These are phyloP conservation scores for Trichocladium antarcticum DNA, from an alignment of 495 filamentous ascomycete species.

Conservation along the genomic window DNA sequence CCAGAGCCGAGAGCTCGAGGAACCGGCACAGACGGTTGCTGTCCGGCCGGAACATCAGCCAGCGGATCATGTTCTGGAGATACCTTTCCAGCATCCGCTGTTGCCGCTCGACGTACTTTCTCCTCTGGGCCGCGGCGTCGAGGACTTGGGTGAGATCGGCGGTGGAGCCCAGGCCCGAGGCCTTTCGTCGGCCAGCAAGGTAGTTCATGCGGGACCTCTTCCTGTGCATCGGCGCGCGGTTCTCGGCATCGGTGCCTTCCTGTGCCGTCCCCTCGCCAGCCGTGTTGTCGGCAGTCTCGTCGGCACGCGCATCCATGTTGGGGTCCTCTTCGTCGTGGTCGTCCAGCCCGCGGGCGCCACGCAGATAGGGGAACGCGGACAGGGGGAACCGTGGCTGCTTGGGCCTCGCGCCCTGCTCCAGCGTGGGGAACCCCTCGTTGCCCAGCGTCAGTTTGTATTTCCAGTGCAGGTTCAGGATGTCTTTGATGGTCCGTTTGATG, in stretches of 20 bases:
- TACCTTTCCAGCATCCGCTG: slow-evolving; percentile 82
- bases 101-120: slow-evolving; percentile 52
- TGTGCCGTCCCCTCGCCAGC: slow-evolving; percentile 31
- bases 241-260: slow-evolving; percentile 34
- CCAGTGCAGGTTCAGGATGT: slow-evolving; percentile 86
- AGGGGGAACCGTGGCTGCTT: slow-evolving; percentile 83
- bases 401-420: slow-evolving; percentile 35
- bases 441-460: slow-evolving; percentile 78
- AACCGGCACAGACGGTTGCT: slow-evolving; percentile 96
- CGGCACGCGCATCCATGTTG: slow-evolving; percentile 35
- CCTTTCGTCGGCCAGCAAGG: slow-evolving; percentile 26
- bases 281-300: slow-evolving; percentile 36
- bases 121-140: slow-evolving; percentile 28
- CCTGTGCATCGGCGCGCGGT: slow-evolving; percentile 35
- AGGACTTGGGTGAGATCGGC: slow-evolving; percentile 17
- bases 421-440: slow-evolving; percentile 61
- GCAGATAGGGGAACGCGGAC: slow-evolving; percentile 83
- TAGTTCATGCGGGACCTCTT: slow-evolving; percentile 55
- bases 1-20: slow-evolving; percentile 85
- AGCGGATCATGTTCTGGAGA: slow-evolving; percentile 85
- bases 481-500: slow-evolving; percentile 71
- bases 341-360: slow-evolving; percentile 68
- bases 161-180: slow-evolving; percentile 22
- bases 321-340: slow-evolving; percentile 74
- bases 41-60: slow-evolving; percentile 90